A percentile compares a stretch with the other conserved stretches of the same genome.
Conservation (phyloP, 371 early-diverging fungal species). For the Mortierella sp. region DNA sequence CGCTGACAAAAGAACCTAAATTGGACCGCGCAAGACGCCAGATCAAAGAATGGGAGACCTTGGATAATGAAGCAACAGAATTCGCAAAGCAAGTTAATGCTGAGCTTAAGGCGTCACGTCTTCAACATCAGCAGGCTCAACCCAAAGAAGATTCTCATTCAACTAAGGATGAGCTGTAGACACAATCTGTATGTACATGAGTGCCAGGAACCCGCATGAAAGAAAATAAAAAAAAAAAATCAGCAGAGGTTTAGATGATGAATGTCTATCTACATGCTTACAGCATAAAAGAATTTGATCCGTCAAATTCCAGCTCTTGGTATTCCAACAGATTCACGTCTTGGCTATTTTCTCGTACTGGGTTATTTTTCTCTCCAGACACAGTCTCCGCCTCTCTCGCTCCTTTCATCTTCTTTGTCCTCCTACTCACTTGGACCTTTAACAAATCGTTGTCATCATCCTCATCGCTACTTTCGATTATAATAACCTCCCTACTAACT, state of each 20-base stretch:
- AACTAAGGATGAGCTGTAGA: conserved; percentile 45
- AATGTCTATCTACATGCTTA: background rate
- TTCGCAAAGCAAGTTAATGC: conserved; percentile 58
- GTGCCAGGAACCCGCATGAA: background rate
- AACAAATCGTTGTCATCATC: background rate
- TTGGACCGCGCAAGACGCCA: conserved; percentile 92
- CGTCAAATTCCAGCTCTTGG: conserved; percentile 2
- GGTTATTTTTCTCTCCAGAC: background rate
- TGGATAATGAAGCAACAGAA: conserved; percentile 75
- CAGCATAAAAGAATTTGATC: background rate
- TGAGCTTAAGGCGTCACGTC: conserved; percentile 23
- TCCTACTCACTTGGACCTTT: background rate
- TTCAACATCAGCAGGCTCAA: background rate
- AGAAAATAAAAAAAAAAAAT: background rate
- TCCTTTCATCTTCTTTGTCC: background rate
- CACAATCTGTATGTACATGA: background rate
- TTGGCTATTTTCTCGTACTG: background rate
- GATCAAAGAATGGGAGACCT: conserved; percentile 93
- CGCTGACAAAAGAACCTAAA: conserved; percentile 96
- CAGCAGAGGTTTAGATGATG: no score
- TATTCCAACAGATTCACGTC: conserved; percentile 10
- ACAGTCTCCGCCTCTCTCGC: background rate
- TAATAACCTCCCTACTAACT: conserved; percentile 18
- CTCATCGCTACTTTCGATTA: conserved; percentile 33
- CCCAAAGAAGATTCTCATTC: conserved; percentile 14